Evolutionary conservation across 306 rosid species (phyloP).

Genomic region (Begonia loranthoides): DNA sequence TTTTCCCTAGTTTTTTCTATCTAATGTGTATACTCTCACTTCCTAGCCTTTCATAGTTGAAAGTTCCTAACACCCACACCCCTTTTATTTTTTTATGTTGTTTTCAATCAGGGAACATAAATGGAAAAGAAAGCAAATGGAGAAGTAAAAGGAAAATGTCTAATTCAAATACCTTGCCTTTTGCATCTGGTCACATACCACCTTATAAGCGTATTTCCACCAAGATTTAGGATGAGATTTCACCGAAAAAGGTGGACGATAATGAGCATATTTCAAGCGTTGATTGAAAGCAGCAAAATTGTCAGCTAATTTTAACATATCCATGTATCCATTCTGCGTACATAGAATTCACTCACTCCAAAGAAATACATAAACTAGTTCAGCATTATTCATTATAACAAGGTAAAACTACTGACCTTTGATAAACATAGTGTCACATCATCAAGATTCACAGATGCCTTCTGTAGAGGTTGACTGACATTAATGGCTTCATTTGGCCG

Average conservation of each 20-base stretch:
- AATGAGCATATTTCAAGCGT: conserved; percentile 89
- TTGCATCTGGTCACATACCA: conserved; percentile 78
- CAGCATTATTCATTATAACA: conserved; percentile 4
- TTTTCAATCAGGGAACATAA: not conserved
- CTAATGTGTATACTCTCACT: too few species aligned
- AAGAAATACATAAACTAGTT: conserved; percentile 3
- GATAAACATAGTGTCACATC: conserved; percentile 87
- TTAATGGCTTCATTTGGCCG: conserved; percentile 45
- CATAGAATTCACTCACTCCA: conserved; percentile 10
- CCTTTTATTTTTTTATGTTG: too few species aligned
- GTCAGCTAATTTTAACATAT: conserved; percentile 70
- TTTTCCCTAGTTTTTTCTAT: too few species aligned
- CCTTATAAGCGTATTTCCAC: conserved; percentile 89
- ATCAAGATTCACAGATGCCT: conserved; percentile 82
- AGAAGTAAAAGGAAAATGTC: not conserved
- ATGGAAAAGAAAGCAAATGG: not conserved
- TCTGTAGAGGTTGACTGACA: conserved; percentile 63
- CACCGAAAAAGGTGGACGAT: conserved; percentile 63
- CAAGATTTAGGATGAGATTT: conserved; percentile 67
- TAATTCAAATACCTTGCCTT: conserved; percentile 60
- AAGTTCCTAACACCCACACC: too few species aligned
- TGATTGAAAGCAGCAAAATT: conserved; percentile 88
- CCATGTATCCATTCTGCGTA: conserved; percentile 81
- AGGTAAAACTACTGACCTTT: conserved; percentile 37
- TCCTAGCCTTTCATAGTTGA: too few species aligned